A percentile compares a stretch with the other conserved stretches of the same genome.
phyloP scores from a whole-genome alignment of 768 basidiomycete species.

The Boletus rubescentipes region DNA sequence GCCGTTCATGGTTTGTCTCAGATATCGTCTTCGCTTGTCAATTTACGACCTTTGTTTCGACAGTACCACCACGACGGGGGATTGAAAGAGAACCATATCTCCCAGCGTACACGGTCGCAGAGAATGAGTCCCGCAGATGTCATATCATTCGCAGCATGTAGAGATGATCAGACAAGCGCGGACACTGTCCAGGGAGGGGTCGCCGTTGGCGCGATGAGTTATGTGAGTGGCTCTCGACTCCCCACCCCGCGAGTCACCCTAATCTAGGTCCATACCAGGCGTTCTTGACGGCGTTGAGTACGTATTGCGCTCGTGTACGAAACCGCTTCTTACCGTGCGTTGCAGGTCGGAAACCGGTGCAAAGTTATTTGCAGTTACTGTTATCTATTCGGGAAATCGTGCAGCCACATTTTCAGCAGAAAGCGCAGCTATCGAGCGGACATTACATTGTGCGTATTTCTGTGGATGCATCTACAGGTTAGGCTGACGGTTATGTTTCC shows the following conservation, averaged over 20 bases:
- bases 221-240: constrained; percentile 44
- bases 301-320: constrained; percentile 6
- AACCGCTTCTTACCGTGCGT: background rate
- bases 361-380: constrained; percentile 66
- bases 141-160: constrained; percentile 73
- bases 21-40: background rate
- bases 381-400: constrained; percentile 57
- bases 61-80: constrained; percentile 64
- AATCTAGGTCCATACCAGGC: constrained; percentile 43
- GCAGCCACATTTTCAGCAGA: constrained; percentile 62
- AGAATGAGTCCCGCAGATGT: constrained; percentile 75
- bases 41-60: background rate
- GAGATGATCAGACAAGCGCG: constrained; percentile 70
- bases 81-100: constrained; percentile 45
- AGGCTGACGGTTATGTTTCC: constrained; percentile 1
- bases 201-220: constrained; percentile 79
- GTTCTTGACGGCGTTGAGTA: constrained; percentile 53
- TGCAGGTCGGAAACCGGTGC: constrained; percentile 48
- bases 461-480: background rate
- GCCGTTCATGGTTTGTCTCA: constrained; percentile 27
- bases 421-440: constrained; percentile 71
- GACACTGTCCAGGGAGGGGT: constrained; percentile 64
- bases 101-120: constrained; percentile 27
- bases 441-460: constrained; percentile 53
- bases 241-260: background rate